Evolutionary conservation across 768 basidiomycete species (phyloP).

Genomic region (Macrolepiota dolichaula): DNA sequence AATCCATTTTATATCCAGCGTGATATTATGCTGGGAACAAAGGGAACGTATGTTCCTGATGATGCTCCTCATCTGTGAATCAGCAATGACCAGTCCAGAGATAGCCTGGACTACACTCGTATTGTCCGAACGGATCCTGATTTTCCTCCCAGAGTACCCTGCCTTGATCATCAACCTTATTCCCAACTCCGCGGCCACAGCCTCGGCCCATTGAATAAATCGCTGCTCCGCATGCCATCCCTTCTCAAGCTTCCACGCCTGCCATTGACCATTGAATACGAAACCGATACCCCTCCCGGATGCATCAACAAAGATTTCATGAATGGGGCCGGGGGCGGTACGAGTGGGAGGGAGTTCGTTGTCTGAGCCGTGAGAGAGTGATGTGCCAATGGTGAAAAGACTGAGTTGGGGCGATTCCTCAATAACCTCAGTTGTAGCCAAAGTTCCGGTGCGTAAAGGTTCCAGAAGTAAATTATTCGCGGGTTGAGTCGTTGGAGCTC

Average conservation of each 20-base stretch:
- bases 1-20: constrained; percentile 26
- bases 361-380: neutral
- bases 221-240: constrained; percentile 26
- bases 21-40: constrained; percentile 18
- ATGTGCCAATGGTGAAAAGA: neutral
- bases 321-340: neutral
- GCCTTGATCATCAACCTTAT: constrained; percentile 26
- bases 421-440: neutral
- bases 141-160: constrained; percentile 17
- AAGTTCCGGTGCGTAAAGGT: neutral
- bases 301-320: neutral
- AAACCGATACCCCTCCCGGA: constrained; percentile 14
- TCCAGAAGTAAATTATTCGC: too few species aligned
- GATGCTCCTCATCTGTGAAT: constrained; percentile 23
- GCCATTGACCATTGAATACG: constrained; percentile 28
- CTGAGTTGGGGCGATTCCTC: neutral
- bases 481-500: neutral
- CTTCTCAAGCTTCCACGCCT: constrained; percentile 33
- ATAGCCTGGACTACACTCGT: constrained; percentile 34
- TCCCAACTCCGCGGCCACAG: constrained; percentile 41
- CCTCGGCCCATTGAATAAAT: constrained; percentile 43
- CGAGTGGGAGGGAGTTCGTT: neutral
- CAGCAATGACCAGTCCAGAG: constrained; percentile 19
- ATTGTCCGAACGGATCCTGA: constrained; percentile 39
- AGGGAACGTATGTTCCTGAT: constrained; percentile 24